Evolutionary conservation across 495 filamentous ascomycete genomes (phyloP).

Genomic region (Xylaria acuta): DNA sequence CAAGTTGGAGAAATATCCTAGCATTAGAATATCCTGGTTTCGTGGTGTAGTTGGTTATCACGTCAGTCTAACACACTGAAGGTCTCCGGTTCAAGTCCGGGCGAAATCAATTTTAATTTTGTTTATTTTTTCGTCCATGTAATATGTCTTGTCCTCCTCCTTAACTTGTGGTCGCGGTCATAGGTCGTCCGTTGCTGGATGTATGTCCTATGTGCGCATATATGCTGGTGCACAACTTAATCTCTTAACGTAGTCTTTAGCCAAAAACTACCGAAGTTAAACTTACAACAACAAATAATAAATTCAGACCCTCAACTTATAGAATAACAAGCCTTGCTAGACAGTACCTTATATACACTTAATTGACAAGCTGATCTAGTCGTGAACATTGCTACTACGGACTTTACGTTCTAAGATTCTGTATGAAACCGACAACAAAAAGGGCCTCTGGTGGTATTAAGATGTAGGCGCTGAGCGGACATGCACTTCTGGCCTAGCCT

Average conservation of each 20-base stretch:
- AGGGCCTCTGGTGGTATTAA: neutral
- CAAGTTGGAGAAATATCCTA: too few relatives aligned
- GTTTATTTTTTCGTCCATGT: neutral
- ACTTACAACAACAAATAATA: too few relatives aligned
- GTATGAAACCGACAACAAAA: neutral
- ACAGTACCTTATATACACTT: neutral
- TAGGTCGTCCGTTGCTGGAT: neutral
- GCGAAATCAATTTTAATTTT: neutral
- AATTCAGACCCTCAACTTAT: neutral
- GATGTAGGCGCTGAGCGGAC: neutral
- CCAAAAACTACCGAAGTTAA: too few relatives aligned
- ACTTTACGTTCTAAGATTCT: neutral
- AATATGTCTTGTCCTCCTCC: too few relatives aligned
- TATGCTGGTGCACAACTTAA: neutral
- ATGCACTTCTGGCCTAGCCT: neutral
- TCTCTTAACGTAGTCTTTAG: neutral
- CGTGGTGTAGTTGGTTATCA: slow-evolving; percentile 15
- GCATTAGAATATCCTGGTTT: slow-evolving; percentile 15
- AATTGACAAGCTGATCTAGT: neutral
- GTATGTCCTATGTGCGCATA: neutral
- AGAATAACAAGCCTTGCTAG: neutral
- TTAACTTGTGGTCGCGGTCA: too few relatives aligned
- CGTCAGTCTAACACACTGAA: slow-evolving; percentile 20
- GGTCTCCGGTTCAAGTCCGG: slow-evolving; percentile 17
- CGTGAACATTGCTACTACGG: neutral